Evolutionary conservation across 768 basidiomycete species (phyloP).

Genomic region (Chiua virens): DNA sequence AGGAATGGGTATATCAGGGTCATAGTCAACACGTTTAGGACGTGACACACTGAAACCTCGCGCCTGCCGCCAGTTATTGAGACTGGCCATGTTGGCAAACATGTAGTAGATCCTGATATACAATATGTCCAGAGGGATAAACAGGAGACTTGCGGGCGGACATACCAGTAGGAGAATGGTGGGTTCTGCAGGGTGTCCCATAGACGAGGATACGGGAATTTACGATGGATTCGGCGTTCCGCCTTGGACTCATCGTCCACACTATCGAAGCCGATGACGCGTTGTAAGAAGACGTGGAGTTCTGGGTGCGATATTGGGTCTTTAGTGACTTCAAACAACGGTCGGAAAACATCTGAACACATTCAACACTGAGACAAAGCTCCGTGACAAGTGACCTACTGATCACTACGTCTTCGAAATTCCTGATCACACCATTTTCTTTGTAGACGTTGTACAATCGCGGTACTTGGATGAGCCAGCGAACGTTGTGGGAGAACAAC

Average conservation of each 20-base stretch:
- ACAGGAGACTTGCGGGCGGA: neutral
- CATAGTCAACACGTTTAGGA: neutral
- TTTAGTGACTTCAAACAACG: slow-evolving; percentile 94
- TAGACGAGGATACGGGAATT: slow-evolving; percentile 86
- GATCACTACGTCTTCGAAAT: slow-evolving; percentile 86
- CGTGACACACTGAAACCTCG: slow-evolving; percentile 84
- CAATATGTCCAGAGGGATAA: slow-evolving; percentile 1
- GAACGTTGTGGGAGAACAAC: slow-evolving; percentile 92
- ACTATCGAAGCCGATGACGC: slow-evolving; percentile 96
- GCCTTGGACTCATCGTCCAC: slow-evolving; percentile 98
- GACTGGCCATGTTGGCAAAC: slow-evolving; percentile 92
- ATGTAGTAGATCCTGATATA: slow-evolving; percentile 87
- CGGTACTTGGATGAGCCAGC: slow-evolving; percentile 97
- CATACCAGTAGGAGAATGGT: slow-evolving; percentile 93
- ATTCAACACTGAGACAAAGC: neutral
- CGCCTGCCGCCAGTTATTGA: slow-evolving; percentile 88
- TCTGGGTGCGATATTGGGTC: slow-evolving; percentile 90
- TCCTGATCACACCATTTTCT: slow-evolving; percentile 75
- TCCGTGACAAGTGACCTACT: slow-evolving; percentile 54
- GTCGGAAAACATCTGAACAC: slow-evolving; percentile 79
- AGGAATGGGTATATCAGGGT: slow-evolving; percentile 3
- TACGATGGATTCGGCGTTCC: slow-evolving; percentile 88
- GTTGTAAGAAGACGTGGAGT: slow-evolving; percentile 91
- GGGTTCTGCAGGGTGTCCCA: slow-evolving; percentile 93
- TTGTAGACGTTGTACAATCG: slow-evolving; percentile 96